A percentile compares a stretch with the other conserved stretches of the same genome.
Conservation (phyloP, 805 yeast species). For the Nadsonia fulvescens region DNA sequence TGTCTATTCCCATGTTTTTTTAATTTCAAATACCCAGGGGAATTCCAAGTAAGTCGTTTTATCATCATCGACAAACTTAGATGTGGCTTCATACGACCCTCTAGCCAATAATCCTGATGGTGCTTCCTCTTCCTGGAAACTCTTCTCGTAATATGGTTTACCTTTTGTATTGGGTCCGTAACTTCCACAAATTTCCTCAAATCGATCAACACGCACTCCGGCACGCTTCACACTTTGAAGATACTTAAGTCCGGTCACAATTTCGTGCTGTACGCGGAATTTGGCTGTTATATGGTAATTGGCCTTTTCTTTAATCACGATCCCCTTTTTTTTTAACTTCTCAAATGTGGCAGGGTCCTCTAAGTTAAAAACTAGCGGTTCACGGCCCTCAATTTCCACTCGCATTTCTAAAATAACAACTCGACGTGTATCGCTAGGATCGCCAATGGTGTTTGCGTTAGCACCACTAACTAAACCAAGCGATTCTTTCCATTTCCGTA, state of each 20-base stretch:
- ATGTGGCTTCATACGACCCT: constrained; percentile 64
- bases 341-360: constrained; percentile 43
- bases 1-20: constrained; percentile 34
- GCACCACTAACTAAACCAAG: constrained; percentile 39
- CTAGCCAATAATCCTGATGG: constrained; percentile 82
- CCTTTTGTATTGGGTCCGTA: constrained; percentile 76
- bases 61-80: constrained; percentile 80
- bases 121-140: constrained; percentile 59
- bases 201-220: constrained; percentile 71
- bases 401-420: constrained; percentile 71
- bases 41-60: constrained; percentile 50
- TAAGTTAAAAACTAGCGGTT: constrained; percentile 50
- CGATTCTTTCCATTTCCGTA: constrained; percentile 82
- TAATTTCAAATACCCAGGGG: constrained; percentile 76
- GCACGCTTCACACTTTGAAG: constrained; percentile 72
- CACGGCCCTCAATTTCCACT: constrained; percentile 47
- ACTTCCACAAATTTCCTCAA: constrained; percentile 78
- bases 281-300: constrained; percentile 53
- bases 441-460: constrained; percentile 42
- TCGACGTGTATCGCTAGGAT: constrained; percentile 52
- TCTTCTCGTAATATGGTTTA: constrained; percentile 54
- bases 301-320: constrained; percentile 63
- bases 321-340: constrained; percentile 41
- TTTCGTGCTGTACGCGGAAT: constrained; percentile 77
- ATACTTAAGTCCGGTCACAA: constrained; percentile 78